Conservation (phyloP, 2,329 filamentous ascomycete species). For the Nemania sp. region DNA sequence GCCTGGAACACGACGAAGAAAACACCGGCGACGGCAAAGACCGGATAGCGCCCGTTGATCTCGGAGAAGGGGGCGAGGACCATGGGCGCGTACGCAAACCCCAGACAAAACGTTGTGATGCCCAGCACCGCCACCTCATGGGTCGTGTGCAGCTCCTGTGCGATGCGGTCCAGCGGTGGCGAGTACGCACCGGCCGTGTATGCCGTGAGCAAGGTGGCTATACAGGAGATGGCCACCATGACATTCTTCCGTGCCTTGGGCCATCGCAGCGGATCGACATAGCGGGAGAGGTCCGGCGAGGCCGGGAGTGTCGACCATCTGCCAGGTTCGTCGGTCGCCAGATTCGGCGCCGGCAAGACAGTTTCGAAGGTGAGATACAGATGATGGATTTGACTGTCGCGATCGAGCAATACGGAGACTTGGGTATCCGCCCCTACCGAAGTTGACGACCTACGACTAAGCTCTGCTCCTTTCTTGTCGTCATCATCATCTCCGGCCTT, state of each 20-base stretch:
- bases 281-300: conserved; percentile 68
- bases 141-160: conserved; percentile 72
- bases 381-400: conserved; percentile 58
- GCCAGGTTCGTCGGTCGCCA: conserved; percentile 37
- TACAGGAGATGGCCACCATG: conserved; percentile 78
- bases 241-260: conserved; percentile 74
- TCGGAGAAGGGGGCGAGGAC: conserved; percentile 88
- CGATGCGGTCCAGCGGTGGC: conserved; percentile 74
- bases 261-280: conserved; percentile 80
- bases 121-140: conserved; percentile 76
- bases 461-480: conserved; percentile 1
- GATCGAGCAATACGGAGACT: conserved; percentile 9
- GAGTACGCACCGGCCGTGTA: conserved; percentile 86
- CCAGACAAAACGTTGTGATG: conserved; percentile 83
- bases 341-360: conserved; percentile 61
- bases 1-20: conserved; percentile 79
- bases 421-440: conserved; percentile 2
- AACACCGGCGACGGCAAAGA: conserved; percentile 80
- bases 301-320: conserved; percentile 3
- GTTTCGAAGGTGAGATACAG: conserved; percentile 74
- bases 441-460: background rate
- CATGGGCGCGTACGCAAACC: conserved; percentile 89
- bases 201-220: conserved; percentile 81
- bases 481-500: background rate
- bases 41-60: conserved; percentile 85